These are phyloP conservation scores for Priceomyces haplophilus DNA, from an alignment of 805 yeast genomes.

Conservation along the genomic window DNA sequence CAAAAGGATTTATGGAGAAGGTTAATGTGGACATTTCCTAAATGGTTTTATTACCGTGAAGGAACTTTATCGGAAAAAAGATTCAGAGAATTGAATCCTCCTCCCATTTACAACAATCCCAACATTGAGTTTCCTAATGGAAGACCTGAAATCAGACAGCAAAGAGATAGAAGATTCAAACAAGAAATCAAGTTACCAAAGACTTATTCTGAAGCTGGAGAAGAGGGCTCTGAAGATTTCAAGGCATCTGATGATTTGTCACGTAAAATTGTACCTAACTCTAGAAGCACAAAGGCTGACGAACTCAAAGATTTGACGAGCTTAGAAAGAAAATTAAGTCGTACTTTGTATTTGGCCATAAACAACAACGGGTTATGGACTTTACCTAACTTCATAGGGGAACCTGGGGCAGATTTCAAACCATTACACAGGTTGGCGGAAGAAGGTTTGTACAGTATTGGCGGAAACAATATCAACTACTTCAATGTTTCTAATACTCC, in stretches of 20 bases:
- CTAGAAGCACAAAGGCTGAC: conserved; percentile 81
- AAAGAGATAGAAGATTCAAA: conserved; percentile 82
- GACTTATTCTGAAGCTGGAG: conserved; percentile 42
- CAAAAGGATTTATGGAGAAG: conserved; percentile 84
- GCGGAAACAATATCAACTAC: conserved; percentile 75
- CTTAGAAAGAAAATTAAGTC: conserved; percentile 73
- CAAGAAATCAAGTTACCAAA: conserved; percentile 78
- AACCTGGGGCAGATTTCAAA: conserved; percentile 25
- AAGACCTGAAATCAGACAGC: conserved; percentile 78
- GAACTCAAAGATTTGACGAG: conserved; percentile 55
- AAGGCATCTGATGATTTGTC: conserved; percentile 49
- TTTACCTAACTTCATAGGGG: conserved; percentile 68
- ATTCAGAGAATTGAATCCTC: conserved; percentile 69
- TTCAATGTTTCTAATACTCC: conserved; percentile 93
- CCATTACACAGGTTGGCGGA: conserved; percentile 75
- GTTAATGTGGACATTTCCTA: conserved; percentile 97
- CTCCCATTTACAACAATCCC: conserved; percentile 69
- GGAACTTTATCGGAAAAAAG: conserved; percentile 88
- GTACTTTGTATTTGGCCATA: conserved; percentile 75
- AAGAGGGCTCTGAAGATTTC: conserved; percentile 32
- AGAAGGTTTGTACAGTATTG: conserved; percentile 63
- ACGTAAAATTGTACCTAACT: conserved; percentile 64
- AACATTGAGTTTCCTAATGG: conserved; percentile 81
- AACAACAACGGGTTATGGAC: conserved; percentile 57
- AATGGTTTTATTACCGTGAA: conserved; percentile 83